These are phyloP conservation scores for Thermothielavioides terrestris DNA, from an alignment of 495 filamentous ascomycete species.

Conservation along the genomic window DNA sequence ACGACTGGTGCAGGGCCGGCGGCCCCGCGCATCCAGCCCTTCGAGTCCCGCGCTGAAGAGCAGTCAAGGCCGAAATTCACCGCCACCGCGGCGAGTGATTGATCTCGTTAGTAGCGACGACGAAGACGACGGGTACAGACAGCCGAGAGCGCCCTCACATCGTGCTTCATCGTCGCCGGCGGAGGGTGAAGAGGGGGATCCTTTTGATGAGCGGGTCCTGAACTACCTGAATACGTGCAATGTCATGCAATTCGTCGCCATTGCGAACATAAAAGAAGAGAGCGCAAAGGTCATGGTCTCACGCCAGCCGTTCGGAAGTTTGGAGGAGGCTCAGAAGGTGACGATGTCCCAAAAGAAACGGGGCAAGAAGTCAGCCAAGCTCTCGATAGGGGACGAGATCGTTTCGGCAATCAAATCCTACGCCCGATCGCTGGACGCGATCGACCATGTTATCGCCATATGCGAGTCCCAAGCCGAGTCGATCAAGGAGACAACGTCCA, in stretches of 20 bases:
- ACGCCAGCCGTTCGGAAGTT: conserved; percentile 56
- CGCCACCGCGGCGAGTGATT: conserved; percentile 7
- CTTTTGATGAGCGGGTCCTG: conserved; percentile 45
- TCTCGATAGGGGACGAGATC: conserved; percentile 33
- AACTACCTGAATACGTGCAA: conserved; percentile 77
- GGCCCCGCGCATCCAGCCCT: conserved; percentile 11
- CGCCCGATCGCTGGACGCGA: conserved; percentile 46
- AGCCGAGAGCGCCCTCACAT: conserved; percentile 4
- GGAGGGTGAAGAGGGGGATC: conserved; percentile 4
- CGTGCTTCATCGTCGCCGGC: conserved; percentile 8
- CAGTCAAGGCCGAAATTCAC: not conserved
- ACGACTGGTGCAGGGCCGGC: conserved; percentile 25
- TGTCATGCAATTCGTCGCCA: conserved; percentile 62
- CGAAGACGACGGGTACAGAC: conserved; percentile 16
- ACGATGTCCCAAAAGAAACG: conserved; percentile 35
- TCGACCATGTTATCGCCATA: conserved; percentile 63
- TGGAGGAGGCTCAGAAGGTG: conserved; percentile 57
- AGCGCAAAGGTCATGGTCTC: conserved; percentile 56
- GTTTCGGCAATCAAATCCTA: conserved; percentile 28
- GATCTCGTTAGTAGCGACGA: conserved; percentile 26
- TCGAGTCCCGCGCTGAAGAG: conserved; percentile 7
- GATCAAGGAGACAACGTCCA: conserved; percentile 59
- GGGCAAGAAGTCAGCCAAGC: conserved; percentile 25
- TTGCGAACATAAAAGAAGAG: conserved; percentile 61
- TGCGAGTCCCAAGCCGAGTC: conserved; percentile 65